A percentile compares a stretch with the other conserved stretches of the same genome.
These are phyloP conservation scores for Coniophora puteana DNA, from an alignment of 1,284 basidiomycete genomes.

Conservation along the genomic window DNA sequence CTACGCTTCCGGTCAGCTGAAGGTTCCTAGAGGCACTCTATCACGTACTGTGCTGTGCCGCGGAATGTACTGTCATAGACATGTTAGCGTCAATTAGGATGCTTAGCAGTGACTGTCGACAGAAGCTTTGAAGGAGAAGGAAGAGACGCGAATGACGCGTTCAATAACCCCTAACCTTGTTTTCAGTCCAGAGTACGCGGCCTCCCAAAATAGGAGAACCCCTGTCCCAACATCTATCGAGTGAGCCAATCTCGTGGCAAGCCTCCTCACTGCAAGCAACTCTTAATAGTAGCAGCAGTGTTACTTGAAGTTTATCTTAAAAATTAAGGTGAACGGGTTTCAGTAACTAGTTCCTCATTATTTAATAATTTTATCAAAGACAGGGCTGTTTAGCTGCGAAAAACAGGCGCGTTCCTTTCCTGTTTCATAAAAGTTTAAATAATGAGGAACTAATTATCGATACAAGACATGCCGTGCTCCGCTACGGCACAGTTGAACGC, in stretches of 20 bases:
- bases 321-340: background rate
- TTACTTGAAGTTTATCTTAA: background rate
- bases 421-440: no score
- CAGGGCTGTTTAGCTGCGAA: no score
- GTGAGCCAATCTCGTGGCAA: slow-evolving; percentile 3
- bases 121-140: background rate
- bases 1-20: slow-evolving; percentile 34
- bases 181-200: slow-evolving; percentile 11
- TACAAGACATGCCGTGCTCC: no score
- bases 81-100: slow-evolving; percentile 12
- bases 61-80: slow-evolving; percentile 46
- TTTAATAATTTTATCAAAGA: no score
- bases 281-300: background rate
- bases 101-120: background rate
- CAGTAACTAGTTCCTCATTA: background rate
- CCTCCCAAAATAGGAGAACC: background rate
- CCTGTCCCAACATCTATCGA: background rate
- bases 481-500: no score
- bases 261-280: slow-evolving; percentile 6
- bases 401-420: no score
- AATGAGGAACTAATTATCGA: no score
- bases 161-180: slow-evolving; percentile 18
- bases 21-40: slow-evolving; percentile 4
- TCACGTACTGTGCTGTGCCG: slow-evolving; percentile 61
- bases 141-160: background rate